Conservation (phyloP, 1,139 yeast species). For the Yamadazyma epiphylla region DNA sequence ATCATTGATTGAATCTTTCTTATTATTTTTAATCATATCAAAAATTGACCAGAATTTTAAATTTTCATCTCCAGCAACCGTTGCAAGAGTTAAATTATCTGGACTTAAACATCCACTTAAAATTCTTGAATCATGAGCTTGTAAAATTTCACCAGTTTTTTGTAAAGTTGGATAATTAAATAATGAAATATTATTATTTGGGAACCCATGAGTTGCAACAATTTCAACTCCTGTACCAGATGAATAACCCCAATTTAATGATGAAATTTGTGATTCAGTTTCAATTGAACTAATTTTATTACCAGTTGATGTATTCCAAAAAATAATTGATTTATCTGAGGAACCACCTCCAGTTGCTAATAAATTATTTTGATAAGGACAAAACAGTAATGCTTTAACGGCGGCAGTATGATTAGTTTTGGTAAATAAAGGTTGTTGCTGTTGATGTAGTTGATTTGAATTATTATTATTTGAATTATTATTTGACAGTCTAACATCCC, state of each 20-base stretch:
- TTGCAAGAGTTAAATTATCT: slow-evolving; percentile 84
- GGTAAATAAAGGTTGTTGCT: slow-evolving; percentile 61
- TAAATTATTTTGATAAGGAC: slow-evolving; percentile 79
- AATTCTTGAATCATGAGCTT: slow-evolving; percentile 90
- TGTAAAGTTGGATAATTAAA: slow-evolving; percentile 85
- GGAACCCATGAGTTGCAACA: slow-evolving; percentile 93
- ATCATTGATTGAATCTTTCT: slow-evolving; percentile 22
- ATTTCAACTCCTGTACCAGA: slow-evolving; percentile 75
- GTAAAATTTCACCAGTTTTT: slow-evolving; percentile 80
- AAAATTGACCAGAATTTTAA: slow-evolving; percentile 92
- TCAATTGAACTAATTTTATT: slow-evolving; percentile 82
- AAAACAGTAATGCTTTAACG: slow-evolving; percentile 94
- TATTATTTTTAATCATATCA: slow-evolving; percentile 47
- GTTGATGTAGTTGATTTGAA: background rate
- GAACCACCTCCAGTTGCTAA: slow-evolving; percentile 98
- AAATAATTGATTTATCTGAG: slow-evolving; percentile 82
- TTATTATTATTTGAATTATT: slow-evolving; percentile 10
- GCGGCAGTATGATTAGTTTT: slow-evolving; percentile 89
- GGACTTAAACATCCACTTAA: slow-evolving; percentile 84
- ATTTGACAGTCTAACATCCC: slow-evolving; percentile 78
- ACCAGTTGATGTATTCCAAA: slow-evolving; percentile 95
- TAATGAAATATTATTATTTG: slow-evolving; percentile 77
- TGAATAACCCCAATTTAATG: slow-evolving; percentile 85
- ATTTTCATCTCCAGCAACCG: slow-evolving; percentile 96
- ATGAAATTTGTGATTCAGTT: slow-evolving; percentile 91